Evolutionary conservation across 768 basidiomycete species (phyloP).

Genomic region (Fomitopsis serialis): DNA sequence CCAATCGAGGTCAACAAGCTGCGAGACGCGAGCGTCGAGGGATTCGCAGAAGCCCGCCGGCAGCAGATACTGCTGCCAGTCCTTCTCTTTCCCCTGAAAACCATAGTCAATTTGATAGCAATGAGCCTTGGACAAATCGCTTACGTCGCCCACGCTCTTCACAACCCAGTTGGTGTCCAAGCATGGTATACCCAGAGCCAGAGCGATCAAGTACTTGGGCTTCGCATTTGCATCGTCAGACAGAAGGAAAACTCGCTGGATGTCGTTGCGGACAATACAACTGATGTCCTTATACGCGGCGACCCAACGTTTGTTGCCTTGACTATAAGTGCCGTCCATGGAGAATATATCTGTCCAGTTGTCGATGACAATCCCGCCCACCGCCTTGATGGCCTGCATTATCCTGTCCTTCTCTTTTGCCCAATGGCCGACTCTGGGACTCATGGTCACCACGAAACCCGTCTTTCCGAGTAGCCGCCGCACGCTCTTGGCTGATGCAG

Average conservation of each 20-base stretch:
- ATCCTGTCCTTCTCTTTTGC: conserved; percentile 39
- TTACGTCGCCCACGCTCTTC: conserved; percentile 28
- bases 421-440: conserved; percentile 28
- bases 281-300: conserved; percentile 43
- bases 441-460: conserved; percentile 57
- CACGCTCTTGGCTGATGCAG: conserved; percentile 25
- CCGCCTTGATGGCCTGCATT: conserved; percentile 36
- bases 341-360: conserved; percentile 54
- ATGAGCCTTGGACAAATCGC: neutral
- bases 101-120: neutral
- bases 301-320: conserved; percentile 46
- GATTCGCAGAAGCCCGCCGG: conserved; percentile 42
- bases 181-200: conserved; percentile 86
- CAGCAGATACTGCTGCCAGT: conserved; percentile 62
- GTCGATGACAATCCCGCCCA: conserved; percentile 56
- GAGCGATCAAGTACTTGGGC: conserved; percentile 74
- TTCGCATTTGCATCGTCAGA: conserved; percentile 65
- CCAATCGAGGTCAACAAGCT: conserved; percentile 45
- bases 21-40: conserved; percentile 38
- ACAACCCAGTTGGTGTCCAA: conserved; percentile 54
- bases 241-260: conserved; percentile 58
- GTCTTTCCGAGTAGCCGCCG: conserved; percentile 35
- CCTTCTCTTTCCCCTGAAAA: conserved; percentile 20
- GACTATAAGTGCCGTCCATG: conserved; percentile 46
- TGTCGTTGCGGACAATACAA: conserved; percentile 36